Percentiles rank a stretch among this genome's conserved stretches.
phyloP scores from a whole-genome alignment of 2,329 filamentous ascomycete species.

The Aspergillus viridinutans region DNA sequence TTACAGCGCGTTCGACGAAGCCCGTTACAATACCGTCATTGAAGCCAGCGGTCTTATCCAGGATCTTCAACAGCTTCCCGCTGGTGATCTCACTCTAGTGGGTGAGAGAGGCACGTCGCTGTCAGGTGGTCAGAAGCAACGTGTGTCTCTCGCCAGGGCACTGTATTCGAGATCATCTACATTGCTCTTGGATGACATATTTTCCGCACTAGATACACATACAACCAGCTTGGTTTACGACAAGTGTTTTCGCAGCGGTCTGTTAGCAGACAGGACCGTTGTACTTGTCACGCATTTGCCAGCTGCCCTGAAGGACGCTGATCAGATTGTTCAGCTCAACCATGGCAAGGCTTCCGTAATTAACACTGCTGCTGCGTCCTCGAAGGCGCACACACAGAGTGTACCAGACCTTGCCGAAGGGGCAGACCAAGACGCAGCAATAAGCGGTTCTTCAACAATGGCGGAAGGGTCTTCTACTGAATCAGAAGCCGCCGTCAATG shows the following conservation, averaged over 20 bases:
- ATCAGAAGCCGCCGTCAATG: slow-evolving; percentile 3
- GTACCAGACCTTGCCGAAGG: slow-evolving; percentile 3
- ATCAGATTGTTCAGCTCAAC: slow-evolving; percentile 13
- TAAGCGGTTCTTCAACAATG: not conserved
- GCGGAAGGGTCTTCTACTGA: slow-evolving; percentile 4
- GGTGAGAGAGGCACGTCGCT: slow-evolving; percentile 61
- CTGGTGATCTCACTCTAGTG: slow-evolving; percentile 56
- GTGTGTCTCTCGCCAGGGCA: slow-evolving; percentile 56
- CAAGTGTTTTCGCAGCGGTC: slow-evolving; percentile 54
- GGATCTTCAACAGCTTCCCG: slow-evolving; percentile 54
- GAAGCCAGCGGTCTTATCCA: slow-evolving; percentile 57
- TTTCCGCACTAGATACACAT: slow-evolving; percentile 57
- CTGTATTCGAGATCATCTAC: slow-evolving; percentile 55
- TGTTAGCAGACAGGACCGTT: slow-evolving; percentile 52
- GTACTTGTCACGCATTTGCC: slow-evolving; percentile 53
- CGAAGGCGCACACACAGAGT: not conserved
- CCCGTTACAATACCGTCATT: slow-evolving; percentile 56
- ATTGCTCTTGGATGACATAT: slow-evolving; percentile 56
- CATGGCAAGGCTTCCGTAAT: slow-evolving; percentile 17
- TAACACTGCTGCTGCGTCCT: slow-evolving; percentile 1
- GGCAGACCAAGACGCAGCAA: slow-evolving; percentile 1
- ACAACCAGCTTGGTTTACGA: slow-evolving; percentile 56
- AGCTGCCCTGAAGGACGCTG: slow-evolving; percentile 21
- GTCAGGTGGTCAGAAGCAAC: slow-evolving; percentile 60
- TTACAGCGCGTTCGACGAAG: slow-evolving; percentile 52